A percentile compares a stretch with the other conserved stretches of the same genome.
phyloP scores from a whole-genome alignment of 176 grass and related monocot genomes.

The Bolboschoenus planiculmis region DNA sequence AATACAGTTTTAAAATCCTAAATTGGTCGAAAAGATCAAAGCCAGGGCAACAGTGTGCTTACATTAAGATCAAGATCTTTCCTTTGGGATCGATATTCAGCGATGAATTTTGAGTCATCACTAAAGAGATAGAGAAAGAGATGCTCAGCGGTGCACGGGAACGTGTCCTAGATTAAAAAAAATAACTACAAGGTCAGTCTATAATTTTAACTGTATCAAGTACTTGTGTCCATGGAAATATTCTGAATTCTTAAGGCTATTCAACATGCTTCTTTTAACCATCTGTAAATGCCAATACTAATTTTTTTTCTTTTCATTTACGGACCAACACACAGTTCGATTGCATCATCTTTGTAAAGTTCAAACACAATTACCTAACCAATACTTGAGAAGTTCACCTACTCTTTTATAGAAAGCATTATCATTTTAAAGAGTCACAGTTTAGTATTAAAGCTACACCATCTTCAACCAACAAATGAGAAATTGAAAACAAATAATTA shows the following conservation, averaged over 20 bases:
- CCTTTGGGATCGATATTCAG: constrained; percentile 65
- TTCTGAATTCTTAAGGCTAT: neutral
- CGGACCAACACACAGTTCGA: neutral
- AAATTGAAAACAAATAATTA: neutral
- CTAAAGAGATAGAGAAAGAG: constrained; percentile 65
- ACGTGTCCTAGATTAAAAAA: constrained; percentile 64
- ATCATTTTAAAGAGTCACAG: neutral
- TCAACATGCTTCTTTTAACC: neutral
- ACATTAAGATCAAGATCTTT: constrained; percentile 89
- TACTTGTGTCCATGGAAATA: neutral
- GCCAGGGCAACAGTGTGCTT: constrained; percentile 24
- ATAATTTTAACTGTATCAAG: neutral
- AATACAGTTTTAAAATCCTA: neutral
- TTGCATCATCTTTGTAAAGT: neutral
- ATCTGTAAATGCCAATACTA: neutral
- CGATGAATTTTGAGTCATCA: constrained; percentile 67
- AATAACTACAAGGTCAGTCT: constrained; percentile 12
- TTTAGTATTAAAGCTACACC: neutral
- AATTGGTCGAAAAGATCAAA: neutral
- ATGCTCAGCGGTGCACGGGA: constrained; percentile 79
- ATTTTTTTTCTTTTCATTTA: neutral
- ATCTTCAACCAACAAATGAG: neutral
- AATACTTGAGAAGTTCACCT: neutral
- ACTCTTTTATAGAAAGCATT: neutral
- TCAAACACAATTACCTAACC: neutral